phyloP scores from a whole-genome alignment of 2,329 filamentous ascomycete genomes.

The Phymatotrichopsis omnivora region DNA sequence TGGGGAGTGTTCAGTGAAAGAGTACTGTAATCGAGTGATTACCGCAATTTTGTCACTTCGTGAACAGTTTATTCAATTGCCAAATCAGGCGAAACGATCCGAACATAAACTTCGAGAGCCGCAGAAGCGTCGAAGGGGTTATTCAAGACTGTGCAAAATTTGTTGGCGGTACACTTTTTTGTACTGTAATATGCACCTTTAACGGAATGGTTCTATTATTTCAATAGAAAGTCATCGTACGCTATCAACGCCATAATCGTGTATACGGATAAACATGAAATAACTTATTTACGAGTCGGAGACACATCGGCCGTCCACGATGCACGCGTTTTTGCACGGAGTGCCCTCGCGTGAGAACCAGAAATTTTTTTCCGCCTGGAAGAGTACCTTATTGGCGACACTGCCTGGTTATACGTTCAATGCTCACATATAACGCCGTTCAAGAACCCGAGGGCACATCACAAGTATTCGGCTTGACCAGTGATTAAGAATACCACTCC shows the following conservation, averaged over 20 bases:
- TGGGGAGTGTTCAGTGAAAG: too few species aligned
- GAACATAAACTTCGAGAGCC: too few species aligned
- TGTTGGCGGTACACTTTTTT: conserved; percentile 5
- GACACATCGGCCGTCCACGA: conserved; percentile 1
- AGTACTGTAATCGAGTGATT: too few species aligned
- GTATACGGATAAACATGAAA: background rate
- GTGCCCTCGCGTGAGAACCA: background rate
- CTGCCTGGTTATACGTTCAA: too few species aligned
- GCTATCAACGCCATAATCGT: background rate
- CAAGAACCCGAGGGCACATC: background rate
- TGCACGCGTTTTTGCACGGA: background rate
- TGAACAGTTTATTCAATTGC: too few species aligned
- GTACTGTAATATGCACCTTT: background rate
- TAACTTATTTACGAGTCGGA: background rate
- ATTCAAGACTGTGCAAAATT: conserved; percentile 1
- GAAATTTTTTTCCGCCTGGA: background rate
- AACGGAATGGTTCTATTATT: background rate
- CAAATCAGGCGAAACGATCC: too few species aligned
- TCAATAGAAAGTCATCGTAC: background rate
- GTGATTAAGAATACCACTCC: too few species aligned
- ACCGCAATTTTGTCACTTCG: too few species aligned
- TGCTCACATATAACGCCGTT: too few species aligned
- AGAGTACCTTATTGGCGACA: conserved; percentile 1
- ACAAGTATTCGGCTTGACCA: too few species aligned
- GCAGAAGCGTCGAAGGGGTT: too few species aligned